Conservation (phyloP, 257 asterid genomes). For the Solanum microdontum region DNA sequence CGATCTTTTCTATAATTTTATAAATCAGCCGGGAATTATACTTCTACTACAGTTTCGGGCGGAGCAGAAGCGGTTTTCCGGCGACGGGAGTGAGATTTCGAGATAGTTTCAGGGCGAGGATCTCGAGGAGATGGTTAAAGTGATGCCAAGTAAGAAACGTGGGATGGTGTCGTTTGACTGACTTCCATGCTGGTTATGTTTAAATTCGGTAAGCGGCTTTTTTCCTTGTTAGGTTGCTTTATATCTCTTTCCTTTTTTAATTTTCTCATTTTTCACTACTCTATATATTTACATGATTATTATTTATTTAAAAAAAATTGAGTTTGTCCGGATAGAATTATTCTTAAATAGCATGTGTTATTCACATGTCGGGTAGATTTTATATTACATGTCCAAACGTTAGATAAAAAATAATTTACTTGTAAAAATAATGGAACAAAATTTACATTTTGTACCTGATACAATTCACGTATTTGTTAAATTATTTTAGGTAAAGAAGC, state of each 20-base stretch:
- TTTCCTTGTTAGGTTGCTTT: neutral
- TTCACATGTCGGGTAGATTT: neutral
- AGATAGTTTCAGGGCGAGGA: neutral
- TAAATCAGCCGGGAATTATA: neutral
- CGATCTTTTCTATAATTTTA: neutral
- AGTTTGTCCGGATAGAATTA: neutral
- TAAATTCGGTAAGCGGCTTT: neutral
- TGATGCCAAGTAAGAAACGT: constrained; percentile 2
- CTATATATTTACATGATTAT: neutral
- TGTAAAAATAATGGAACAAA: neutral
- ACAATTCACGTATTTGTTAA: neutral
- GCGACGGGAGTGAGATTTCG: neutral
- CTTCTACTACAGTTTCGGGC: neutral
- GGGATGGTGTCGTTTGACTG: neutral
- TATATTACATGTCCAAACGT: no score
- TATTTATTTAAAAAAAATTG: no score
- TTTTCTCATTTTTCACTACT: neutral
- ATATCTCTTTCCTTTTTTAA: neutral
- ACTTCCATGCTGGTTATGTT: neutral
- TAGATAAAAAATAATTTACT: neutral
- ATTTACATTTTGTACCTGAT: neutral
- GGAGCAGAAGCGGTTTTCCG: constrained; percentile 1
- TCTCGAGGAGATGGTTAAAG: neutral
- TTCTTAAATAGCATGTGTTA: neutral
- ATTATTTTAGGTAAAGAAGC: neutral